phyloP scores from a whole-genome alignment of 768 basidiomycete species.

The Naganishia vaughanmartiniae region DNA sequence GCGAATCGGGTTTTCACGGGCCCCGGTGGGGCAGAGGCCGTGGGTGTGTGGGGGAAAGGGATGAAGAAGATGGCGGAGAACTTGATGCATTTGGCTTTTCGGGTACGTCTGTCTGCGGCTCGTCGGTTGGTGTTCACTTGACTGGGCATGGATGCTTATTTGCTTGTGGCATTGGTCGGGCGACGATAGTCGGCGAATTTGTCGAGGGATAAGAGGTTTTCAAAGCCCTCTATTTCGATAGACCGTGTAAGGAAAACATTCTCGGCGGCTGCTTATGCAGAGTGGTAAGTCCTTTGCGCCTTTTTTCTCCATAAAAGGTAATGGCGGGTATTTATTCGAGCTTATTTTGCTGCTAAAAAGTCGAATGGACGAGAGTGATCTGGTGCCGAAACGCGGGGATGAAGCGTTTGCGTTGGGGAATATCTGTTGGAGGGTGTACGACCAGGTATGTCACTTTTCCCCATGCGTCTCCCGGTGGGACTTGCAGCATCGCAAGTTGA shows the following conservation, averaged over 20 bases:
- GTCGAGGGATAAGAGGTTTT: constrained; percentile 26
- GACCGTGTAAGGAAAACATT: constrained; percentile 26
- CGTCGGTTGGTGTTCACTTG: neutral
- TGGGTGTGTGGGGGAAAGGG: constrained; percentile 23
- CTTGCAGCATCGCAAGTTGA: neutral
- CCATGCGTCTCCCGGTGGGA: neutral
- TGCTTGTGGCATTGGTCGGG: neutral
- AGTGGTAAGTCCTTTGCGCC: constrained; percentile 14
- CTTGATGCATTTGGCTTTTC: constrained; percentile 30
- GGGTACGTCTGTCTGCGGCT: constrained; percentile 8
- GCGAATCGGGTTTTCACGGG: constrained; percentile 22
- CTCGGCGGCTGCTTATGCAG: constrained; percentile 20
- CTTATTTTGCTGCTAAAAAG: neutral
- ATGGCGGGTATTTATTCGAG: neutral
- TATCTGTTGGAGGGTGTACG: constrained; percentile 32
- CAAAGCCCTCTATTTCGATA: constrained; percentile 14
- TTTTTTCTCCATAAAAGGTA: neutral
- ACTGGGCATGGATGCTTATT: neutral
- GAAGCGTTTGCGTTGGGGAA: constrained; percentile 31
- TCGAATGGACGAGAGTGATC: constrained; percentile 14
- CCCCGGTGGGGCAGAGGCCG: constrained; percentile 9
- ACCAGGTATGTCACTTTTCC: constrained; percentile 22
- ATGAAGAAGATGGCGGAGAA: constrained; percentile 31
- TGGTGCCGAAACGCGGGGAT: constrained; percentile 25
- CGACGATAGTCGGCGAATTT: constrained; percentile 23